A percentile compares a stretch with the other conserved stretches of the same genome.
phyloP scores from a whole-genome alignment of 2,329 filamentous ascomycete species.

The Ophidiomyces ophidiicola region DNA sequence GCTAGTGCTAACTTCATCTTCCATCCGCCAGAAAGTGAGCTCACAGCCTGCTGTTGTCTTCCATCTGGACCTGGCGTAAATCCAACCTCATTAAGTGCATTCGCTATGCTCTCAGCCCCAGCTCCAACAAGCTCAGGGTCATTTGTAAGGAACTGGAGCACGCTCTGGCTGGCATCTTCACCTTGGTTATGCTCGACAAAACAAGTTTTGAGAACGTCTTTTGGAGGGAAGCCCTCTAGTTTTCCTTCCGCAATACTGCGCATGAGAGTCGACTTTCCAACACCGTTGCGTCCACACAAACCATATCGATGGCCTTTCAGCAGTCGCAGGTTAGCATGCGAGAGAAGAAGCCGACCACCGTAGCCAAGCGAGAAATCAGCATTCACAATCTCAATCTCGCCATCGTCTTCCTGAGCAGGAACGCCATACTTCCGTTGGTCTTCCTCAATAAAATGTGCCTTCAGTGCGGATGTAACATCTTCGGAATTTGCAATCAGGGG shows the following conservation, averaged over 20 bases:
- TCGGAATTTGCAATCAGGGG: constrained; percentile 54
- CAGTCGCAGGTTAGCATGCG: constrained; percentile 86
- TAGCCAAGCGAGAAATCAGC: constrained; percentile 96
- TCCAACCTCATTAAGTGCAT: constrained; percentile 79
- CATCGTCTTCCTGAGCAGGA: constrained; percentile 75
- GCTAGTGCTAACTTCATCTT: constrained; percentile 99
- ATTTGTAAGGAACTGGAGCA: constrained; percentile 82
- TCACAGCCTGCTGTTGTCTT: constrained; percentile 77
- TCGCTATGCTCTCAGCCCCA: constrained; percentile 66
- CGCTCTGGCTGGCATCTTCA: constrained; percentile 91
- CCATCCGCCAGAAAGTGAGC: constrained; percentile 93
- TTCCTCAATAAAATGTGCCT: constrained; percentile 67
- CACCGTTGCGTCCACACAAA: constrained; percentile 91
- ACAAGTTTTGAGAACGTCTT: constrained; percentile 85
- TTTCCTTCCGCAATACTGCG: constrained; percentile 90
- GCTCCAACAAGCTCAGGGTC: constrained; percentile 74
- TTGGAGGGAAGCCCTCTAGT: constrained; percentile 88
- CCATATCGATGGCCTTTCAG: constrained; percentile 96
- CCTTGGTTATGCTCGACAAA: constrained; percentile 99
- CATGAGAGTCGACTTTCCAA: constrained; percentile 98
- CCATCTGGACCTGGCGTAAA: constrained; percentile 85
- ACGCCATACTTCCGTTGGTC: constrained; percentile 78
- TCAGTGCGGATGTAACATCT: constrained; percentile 58
- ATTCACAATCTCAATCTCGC: constrained; percentile 92
- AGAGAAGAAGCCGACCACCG: constrained; percentile 91